These are phyloP conservation scores for Penicillium ochrochloron DNA, from an alignment of 495 filamentous ascomycete genomes.

Conservation along the genomic window DNA sequence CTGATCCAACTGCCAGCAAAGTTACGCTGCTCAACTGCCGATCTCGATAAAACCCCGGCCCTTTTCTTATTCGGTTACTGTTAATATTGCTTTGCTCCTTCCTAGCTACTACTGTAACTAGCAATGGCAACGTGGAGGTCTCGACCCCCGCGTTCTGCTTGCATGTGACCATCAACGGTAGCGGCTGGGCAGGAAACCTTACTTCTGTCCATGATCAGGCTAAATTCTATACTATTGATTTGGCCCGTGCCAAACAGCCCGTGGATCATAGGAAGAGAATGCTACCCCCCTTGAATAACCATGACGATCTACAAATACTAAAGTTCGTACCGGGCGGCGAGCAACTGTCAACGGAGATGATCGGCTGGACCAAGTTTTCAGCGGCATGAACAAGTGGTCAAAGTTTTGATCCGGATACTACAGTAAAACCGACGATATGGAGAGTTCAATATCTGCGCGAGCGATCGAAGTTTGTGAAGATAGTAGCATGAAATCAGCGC, in stretches of 20 bases:
- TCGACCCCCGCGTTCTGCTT: not conserved
- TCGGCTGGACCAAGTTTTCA: not conserved
- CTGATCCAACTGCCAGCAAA: not conserved
- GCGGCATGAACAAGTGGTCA: constrained; percentile 2
- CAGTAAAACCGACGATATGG: not conserved
- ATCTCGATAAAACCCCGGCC: constrained; percentile 1
- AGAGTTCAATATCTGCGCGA: constrained; percentile 7
- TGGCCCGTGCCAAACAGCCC: not conserved
- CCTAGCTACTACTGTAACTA: not conserved
- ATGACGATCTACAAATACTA: not conserved
- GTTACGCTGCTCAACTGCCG: not conserved
- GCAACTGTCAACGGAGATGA: constrained; percentile 5
- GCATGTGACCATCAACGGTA: not conserved
- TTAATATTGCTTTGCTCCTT: not conserved
- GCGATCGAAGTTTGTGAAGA: not conserved
- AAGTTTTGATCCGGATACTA: not conserved
- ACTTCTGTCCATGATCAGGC: not conserved
- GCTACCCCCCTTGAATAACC: not conserved
- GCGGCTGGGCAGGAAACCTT: not conserved
- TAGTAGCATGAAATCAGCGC: not conserved
- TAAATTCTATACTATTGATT: not conserved
- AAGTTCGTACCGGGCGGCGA: not conserved
- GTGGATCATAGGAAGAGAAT: not conserved
- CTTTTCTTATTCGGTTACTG: not conserved
- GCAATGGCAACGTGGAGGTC: not conserved